A percentile compares a stretch with the other conserved stretches of the same genome.
Evolutionary conservation across 768 basidiomycete genomes (phyloP).

Genomic region (Mycena sanguinolenta): DNA sequence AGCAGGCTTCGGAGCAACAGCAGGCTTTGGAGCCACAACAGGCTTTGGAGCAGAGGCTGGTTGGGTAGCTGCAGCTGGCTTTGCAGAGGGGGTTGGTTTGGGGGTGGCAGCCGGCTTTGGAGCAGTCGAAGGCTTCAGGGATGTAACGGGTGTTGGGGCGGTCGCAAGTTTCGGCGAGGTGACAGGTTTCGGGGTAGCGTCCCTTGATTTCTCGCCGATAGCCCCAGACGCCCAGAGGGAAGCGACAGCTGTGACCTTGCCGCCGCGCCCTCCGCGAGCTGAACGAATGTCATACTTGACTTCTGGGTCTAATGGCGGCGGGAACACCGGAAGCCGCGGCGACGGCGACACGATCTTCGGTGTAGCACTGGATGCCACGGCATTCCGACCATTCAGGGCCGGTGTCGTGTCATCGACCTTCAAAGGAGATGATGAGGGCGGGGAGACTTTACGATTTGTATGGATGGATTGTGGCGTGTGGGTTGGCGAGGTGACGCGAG

Average conservation of each 20-base stretch:
- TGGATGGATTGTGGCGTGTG: slow-evolving; percentile 48
- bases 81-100: slow-evolving; percentile 9
- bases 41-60: background rate
- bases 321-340: slow-evolving; percentile 49
- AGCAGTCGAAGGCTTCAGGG: slow-evolving; percentile 1
- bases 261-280: slow-evolving; percentile 83
- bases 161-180: slow-evolving; percentile 3
- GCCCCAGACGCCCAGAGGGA: slow-evolving; percentile 80
- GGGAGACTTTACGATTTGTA: slow-evolving; percentile 53
- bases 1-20: background rate
- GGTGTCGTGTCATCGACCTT: slow-evolving; percentile 28
- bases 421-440: slow-evolving; percentile 48
- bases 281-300: slow-evolving; percentile 81
- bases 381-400: slow-evolving; percentile 40
- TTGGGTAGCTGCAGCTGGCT: slow-evolving; percentile 2
- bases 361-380: slow-evolving; percentile 28
- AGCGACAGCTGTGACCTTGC: slow-evolving; percentile 79
- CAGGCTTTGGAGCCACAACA: slow-evolving; percentile 7
- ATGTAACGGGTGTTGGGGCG: background rate
- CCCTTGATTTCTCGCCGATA: slow-evolving; percentile 33
- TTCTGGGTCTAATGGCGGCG: slow-evolving; percentile 60
- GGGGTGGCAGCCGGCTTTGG: slow-evolving; percentile 2
- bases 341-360: slow-evolving; percentile 39
- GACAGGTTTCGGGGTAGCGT: slow-evolving; percentile 10
- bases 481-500: slow-evolving; percentile 41